A percentile compares a stretch with the other conserved stretches of the same genome.
Evolutionary conservation across 768 basidiomycete species (phyloP).

Genomic region (Lactarius pseudohatsudake): DNA sequence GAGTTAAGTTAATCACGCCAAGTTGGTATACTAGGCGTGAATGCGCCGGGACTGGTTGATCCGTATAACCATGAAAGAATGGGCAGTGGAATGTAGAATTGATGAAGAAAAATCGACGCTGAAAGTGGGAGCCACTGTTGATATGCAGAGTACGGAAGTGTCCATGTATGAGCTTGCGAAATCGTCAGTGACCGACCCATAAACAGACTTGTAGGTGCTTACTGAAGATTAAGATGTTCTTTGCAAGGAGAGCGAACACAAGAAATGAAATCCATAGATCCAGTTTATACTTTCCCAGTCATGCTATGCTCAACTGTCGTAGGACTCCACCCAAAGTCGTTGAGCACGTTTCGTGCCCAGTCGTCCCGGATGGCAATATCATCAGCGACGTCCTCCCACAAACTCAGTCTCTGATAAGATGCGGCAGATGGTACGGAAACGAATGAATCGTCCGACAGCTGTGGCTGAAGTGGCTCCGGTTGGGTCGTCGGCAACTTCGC

Average conservation of each 20-base stretch:
- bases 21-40: conserved; percentile 22
- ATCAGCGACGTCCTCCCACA: conserved; percentile 39
- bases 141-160: conserved; percentile 5
- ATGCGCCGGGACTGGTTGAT: conserved; percentile 23
- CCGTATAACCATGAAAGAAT: conserved; percentile 19
- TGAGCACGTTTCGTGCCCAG: conserved; percentile 73
- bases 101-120: not conserved
- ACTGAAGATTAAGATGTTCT: conserved; percentile 6
- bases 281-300: conserved; percentile 9
- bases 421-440: conserved; percentile 48
- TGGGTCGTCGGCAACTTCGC: conserved; percentile 22
- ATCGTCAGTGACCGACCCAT: not conserved
- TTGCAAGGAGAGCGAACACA: conserved; percentile 7
- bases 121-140: conserved; percentile 3
- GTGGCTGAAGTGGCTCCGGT: conserved; percentile 22
- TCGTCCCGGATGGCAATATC: conserved; percentile 45
- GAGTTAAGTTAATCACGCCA: conserved; percentile 25
- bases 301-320: conserved; percentile 10
- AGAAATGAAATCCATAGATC: conserved; percentile 14
- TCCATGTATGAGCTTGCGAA: conserved; percentile 4
- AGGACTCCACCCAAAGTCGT: conserved; percentile 45
- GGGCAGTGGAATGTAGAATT: conserved; percentile 1
- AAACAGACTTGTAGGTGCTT: not conserved
- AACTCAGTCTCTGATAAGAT: conserved; percentile 38
- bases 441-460: conserved; percentile 33